phyloP scores from a whole-genome alignment of 2,329 filamentous ascomycete genomes.

The Sclerotinia sclerotiorum region DNA sequence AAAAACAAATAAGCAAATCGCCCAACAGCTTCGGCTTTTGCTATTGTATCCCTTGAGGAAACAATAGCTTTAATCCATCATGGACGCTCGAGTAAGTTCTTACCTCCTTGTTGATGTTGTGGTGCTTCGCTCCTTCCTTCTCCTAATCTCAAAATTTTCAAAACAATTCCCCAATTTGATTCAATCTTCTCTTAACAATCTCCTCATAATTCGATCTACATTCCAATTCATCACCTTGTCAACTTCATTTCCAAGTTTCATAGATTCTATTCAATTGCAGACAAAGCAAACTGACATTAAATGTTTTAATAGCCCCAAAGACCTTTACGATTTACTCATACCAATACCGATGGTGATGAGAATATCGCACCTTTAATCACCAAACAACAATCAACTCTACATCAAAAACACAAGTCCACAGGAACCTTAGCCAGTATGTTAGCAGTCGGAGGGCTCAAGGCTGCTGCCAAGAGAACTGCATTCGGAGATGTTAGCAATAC shows the following conservation, averaged over 20 bases:
- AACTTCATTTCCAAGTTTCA: constrained; percentile 29
- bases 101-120: background rate
- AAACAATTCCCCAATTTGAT: background rate
- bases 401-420: constrained; percentile 82
- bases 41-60: background rate
- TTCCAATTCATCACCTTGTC: constrained; percentile 28
- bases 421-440: constrained; percentile 55
- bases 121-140: constrained; percentile 18
- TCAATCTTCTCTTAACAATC: constrained; percentile 17
- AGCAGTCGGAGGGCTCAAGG: constrained; percentile 58
- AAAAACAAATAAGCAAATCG: background rate
- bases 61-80: constrained; percentile 34
- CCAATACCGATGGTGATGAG: constrained; percentile 65
- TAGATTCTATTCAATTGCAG: constrained; percentile 22
- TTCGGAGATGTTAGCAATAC: constrained; percentile 84
- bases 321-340: constrained; percentile 57
- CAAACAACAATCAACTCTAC: constrained; percentile 57
- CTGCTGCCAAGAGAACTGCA: constrained; percentile 70
- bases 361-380: constrained; percentile 56
- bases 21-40: constrained; percentile 9
- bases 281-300: constrained; percentile 35
- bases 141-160: background rate
- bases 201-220: constrained; percentile 25
- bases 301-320: constrained; percentile 63
- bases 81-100: constrained; percentile 46